phyloP scores from a whole-genome alignment of 257 asterid genomes.

The Ballota nigra region DNA sequence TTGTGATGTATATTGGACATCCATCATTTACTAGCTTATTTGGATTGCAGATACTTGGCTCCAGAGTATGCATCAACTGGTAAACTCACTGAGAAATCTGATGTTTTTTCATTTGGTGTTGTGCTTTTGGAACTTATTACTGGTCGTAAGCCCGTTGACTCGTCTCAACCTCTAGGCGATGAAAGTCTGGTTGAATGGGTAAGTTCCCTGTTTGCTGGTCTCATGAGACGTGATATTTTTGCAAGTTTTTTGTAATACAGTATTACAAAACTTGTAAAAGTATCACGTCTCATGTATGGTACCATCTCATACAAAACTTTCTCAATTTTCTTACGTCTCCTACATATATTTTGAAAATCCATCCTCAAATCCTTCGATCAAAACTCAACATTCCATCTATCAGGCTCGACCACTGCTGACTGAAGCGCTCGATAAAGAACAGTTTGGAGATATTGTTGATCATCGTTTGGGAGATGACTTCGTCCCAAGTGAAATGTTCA shows the following conservation, averaged over 20 bases:
- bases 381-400: neutral
- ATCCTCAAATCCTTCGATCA: neutral
- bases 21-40: conserved; percentile 16
- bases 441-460: conserved; percentile 60
- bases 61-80: conserved; percentile 92
- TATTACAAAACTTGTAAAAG: no score
- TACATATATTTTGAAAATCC: neutral
- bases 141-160: conserved; percentile 83
- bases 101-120: conserved; percentile 78
- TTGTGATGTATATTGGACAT: neutral
- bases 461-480: conserved; percentile 49
- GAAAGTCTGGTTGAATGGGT: conserved; percentile 95
- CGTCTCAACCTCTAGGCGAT: conserved; percentile 82
- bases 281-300: no score
- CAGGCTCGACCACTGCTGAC: conserved; percentile 85
- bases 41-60: conserved; percentile 73
- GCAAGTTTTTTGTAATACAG: no score
- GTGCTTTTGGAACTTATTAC: conserved; percentile 90
- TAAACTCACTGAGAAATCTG: conserved; percentile 84
- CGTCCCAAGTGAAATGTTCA: conserved; percentile 61
- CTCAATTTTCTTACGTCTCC: neutral
- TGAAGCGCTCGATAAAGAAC: conserved; percentile 67
- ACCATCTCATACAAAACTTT: no score
- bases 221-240: no score
- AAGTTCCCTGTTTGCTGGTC: conserved; percentile 21